Evolutionary conservation across 768 basidiomycete species (phyloP), one percentile per base, ranked within the genome.

Genomic region (Hydnum rufescens): DNA sequence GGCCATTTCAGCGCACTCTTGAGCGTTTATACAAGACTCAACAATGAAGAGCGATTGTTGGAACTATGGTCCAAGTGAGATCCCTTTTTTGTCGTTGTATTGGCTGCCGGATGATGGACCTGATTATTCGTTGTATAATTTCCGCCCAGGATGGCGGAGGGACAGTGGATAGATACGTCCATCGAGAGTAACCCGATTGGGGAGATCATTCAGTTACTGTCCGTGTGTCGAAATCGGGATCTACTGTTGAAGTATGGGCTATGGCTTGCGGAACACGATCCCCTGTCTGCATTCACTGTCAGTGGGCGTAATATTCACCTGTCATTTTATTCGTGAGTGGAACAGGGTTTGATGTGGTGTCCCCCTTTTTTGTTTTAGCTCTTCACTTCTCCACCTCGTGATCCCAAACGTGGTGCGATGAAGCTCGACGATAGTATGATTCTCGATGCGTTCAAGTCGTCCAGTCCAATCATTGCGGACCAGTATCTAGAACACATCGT

Each of bases 401-500:
- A 76, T 47, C 57, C 70, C 3, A 81, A 78, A 61, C 72, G 76
- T 28, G n/a, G n/a, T n/a, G 68, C 70, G 36, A 71, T 76, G 39
- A 73, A 71, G 56, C 67, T 72, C 2, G 82, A 87, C 48, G 82
- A 88, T 53, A 59, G 73, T 3, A 60, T 64, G 0, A 62, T 80
- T 52, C 63, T 83, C 32, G 66, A 73, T 42, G 73, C 79, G 54
- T 71, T 85, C 18, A 65, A 71, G 25, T 66, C 70, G 8, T 73
- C 76, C 16, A 76, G 73, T 61, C 62, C 72, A n/a, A 65, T 63
- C 4, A 82, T 80, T 19, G 86, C 76, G 2, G 68, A 71, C 32
- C 74, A 75, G 56, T 92, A 78, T 61, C 68, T 95, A 3, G 89
- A 93, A 60, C 77, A 87, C 63, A 66, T 92, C 1, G 77, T 92